These are phyloP conservation scores for Tagetes erecta DNA, from an alignment of 129 eudicot species.

Conservation along the genomic window DNA sequence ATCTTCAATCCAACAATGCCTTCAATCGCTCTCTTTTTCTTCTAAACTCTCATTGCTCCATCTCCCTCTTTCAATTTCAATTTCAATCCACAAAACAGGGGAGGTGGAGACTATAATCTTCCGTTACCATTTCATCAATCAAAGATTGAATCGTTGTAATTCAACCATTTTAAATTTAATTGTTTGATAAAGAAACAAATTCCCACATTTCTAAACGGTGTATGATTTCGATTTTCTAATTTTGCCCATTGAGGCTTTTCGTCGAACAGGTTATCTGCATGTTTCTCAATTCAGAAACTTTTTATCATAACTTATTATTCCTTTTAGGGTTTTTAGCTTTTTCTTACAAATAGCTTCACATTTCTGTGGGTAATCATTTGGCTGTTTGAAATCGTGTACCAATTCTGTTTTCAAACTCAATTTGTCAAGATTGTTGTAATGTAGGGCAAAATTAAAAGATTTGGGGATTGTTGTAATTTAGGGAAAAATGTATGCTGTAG, in stretches of 20 bases:
- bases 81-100: constrained; percentile 25
- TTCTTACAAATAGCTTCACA: constrained; percentile 10
- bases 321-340: constrained; percentile 21
- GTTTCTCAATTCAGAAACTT: not conserved
- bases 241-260: constrained; percentile 35
- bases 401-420: no score
- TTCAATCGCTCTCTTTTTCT: constrained; percentile 12
- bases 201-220: not conserved
- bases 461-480: constrained; percentile 4
- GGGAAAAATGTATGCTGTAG: constrained; percentile 68
- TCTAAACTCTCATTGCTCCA: constrained; percentile 25
- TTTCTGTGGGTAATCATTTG: not conserved
- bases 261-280: constrained; percentile 31
- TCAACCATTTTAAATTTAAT: not conserved
- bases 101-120: constrained; percentile 22
- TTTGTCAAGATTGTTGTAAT: no score
- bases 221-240: not conserved
- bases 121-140: no score
- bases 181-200: not conserved
- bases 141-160: not conserved
- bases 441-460: no score
- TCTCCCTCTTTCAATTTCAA: constrained; percentile 4
- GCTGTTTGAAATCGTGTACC: not conserved
- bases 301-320: constrained; percentile 9
- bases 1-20: constrained; percentile 23